phyloP scores from a whole-genome alignment of 306 rosid species.

The Malus sylvestris region DNA sequence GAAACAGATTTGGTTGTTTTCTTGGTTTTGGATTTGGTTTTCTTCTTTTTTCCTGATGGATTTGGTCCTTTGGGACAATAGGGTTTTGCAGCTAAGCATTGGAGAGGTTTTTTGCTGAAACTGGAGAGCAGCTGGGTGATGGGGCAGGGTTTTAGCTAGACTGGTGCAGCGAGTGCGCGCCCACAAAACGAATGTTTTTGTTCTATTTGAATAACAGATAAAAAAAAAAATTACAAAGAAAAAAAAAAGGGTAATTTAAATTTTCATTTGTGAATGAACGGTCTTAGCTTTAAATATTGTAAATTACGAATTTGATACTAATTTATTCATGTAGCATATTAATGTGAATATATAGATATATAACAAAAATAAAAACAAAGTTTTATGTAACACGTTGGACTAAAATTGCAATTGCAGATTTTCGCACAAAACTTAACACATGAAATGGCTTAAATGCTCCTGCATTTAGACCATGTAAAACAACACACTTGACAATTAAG shows the following conservation, averaged over 20 bases:
- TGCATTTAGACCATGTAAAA: neutral
- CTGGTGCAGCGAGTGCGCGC: neutral
- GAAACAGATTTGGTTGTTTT: conserved; percentile 10
- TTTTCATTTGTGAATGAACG: no score
- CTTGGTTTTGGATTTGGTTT: conserved; percentile 25
- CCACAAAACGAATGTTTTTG: neutral
- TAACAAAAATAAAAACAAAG: no score
- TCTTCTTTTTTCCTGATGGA: conserved; percentile 22
- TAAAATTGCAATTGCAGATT: no score
- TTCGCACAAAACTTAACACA: no score
- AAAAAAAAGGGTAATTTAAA: no score
- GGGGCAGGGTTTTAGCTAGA: neutral
- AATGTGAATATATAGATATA: no score
- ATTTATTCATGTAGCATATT: no score
- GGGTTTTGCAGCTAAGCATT: conserved; percentile 40
- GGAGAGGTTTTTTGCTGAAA: neutral
- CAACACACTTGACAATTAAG: neutral
- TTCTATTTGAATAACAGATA: no score
- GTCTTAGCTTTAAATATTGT: no score
- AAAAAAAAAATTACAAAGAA: no score
- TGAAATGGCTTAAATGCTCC: neutral
- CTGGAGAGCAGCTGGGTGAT: neutral
- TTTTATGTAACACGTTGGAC: no score
- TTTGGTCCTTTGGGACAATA: conserved; percentile 22
- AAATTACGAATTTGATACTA: no score